phyloP scores from a whole-genome alignment of 331 rosid genomes.

The Acacia concinna region DNA sequence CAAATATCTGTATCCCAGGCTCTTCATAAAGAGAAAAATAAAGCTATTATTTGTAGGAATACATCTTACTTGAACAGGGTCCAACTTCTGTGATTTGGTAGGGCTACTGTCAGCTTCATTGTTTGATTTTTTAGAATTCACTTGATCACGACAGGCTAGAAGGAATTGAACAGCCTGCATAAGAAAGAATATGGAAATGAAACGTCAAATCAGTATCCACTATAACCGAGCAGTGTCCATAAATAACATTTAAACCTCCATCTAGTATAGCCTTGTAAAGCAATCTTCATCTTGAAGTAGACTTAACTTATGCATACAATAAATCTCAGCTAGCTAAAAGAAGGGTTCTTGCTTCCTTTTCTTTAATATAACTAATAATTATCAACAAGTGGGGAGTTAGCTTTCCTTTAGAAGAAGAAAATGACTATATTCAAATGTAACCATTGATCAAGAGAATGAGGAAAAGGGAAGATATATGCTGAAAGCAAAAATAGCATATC shows the following conservation, averaged over 20 bases:
- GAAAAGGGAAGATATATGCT: background rate
- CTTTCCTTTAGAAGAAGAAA: background rate
- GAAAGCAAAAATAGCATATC: constrained; percentile 1
- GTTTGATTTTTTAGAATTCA: constrained; percentile 37
- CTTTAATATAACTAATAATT: background rate
- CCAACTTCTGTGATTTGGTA: constrained; percentile 50
- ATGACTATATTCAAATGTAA: background rate
- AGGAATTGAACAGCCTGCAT: constrained; percentile 84
- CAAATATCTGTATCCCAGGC: constrained; percentile 16
- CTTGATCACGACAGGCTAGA: constrained; percentile 51
- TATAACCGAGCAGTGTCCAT: constrained; percentile 3
- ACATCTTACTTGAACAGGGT: constrained; percentile 76
- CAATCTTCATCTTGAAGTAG: background rate
- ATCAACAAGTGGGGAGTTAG: background rate
- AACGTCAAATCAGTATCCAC: constrained; percentile 14
- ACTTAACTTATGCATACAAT: background rate
- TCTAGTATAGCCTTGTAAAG: constrained; percentile 18
- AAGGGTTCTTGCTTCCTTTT: constrained; percentile 11
- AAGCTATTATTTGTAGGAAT: constrained; percentile 14
- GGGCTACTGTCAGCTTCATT: constrained; percentile 46
- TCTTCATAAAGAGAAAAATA: constrained; percentile 7
- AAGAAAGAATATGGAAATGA: constrained; percentile 24
- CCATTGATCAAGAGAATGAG: background rate
- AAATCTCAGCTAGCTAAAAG: background rate
- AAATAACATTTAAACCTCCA: constrained; percentile 4